Evolutionary conservation across 176 grass and related monocot genomes (phyloP).

Genomic region (Alloteropsis semialata): DNA sequence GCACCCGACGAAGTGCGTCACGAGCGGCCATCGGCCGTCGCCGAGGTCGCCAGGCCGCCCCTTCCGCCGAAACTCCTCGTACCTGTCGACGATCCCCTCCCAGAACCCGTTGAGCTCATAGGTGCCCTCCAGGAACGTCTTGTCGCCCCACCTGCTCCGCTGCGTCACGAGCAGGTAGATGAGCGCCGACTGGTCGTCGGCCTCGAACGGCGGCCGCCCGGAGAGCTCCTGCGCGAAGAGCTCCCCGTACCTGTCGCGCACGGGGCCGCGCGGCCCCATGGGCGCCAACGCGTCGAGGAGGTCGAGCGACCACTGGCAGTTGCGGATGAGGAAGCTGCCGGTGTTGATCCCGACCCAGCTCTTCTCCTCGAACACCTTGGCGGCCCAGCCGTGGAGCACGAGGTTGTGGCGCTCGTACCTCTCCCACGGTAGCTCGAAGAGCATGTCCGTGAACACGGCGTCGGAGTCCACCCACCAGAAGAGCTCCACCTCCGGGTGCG

Average conservation of each 20-base stretch:
- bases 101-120: conserved; percentile 90
- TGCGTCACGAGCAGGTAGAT: conserved; percentile 78
- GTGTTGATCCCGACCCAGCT: conserved; percentile 85
- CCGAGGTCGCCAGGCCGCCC: conserved; percentile 40
- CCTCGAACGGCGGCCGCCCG: conserved; percentile 74
- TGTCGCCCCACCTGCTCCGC: conserved; percentile 48
- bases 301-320: conserved; percentile 93
- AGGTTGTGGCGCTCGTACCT: conserved; percentile 72
- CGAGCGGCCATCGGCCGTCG: conserved; percentile 73
- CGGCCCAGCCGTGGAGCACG: conserved; percentile 72
- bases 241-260: conserved; percentile 64
- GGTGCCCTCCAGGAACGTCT: conserved; percentile 67
- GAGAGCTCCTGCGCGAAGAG: conserved; percentile 57
- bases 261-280: conserved; percentile 70
- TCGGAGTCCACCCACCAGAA: conserved; percentile 97
- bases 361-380: conserved; percentile 72
- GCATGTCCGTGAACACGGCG: conserved; percentile 87
- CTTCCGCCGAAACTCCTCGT: conserved; percentile 61
- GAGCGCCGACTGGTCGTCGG: conserved; percentile 91
- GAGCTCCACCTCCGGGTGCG: conserved; percentile 89
- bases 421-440: conserved; percentile 70
- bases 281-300: conserved; percentile 73
- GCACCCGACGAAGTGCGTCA: conserved; percentile 96
- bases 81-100: conserved; percentile 64
- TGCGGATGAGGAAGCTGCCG: conserved; percentile 86